Evolutionary conservation across 2,329 filamentous ascomycete genomes (phyloP).

Genomic region (Daldinia sp.): DNA sequence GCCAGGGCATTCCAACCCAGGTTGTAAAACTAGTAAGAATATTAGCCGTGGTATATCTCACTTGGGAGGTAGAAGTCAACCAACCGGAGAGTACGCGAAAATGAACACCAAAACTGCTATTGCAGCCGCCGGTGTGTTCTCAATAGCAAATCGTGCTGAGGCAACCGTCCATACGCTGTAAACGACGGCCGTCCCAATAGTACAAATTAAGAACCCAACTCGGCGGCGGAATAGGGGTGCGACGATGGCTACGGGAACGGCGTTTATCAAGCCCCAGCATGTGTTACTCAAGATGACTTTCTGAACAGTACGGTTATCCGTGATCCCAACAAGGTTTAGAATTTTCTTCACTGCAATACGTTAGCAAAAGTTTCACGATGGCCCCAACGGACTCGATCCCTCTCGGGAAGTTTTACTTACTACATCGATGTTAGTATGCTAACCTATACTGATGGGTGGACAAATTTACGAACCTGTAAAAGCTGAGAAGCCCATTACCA

Average conservation of each 20-base stretch:
- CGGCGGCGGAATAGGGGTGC: constrained; percentile 48
- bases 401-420: constrained; percentile 8
- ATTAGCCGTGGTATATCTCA: constrained; percentile 5
- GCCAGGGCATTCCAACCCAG: constrained; percentile 49
- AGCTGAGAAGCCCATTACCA: constrained; percentile 51
- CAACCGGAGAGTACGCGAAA: constrained; percentile 52
- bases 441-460: too few species aligned
- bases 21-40: constrained; percentile 46
- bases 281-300: constrained; percentile 51
- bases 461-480: constrained; percentile 43
- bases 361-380: constrained; percentile 1
- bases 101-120: constrained; percentile 54
- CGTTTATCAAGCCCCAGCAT: constrained; percentile 42
- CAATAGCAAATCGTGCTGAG: constrained; percentile 49
- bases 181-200: constrained; percentile 48
- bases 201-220: constrained; percentile 50
- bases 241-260: constrained; percentile 47
- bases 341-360: constrained; percentile 48
- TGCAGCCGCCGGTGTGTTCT: constrained; percentile 45
- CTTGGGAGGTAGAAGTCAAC: background rate
- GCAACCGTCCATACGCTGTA: constrained; percentile 53
- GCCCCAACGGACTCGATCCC: too few species aligned
- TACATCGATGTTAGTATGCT: constrained; percentile 7
- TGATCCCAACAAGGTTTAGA: constrained; percentile 51
- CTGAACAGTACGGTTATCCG: constrained; percentile 48